Evolutionary conservation across 495 filamentous ascomycete species (phyloP), one percentile per base, ranked within the genome.

Genomic region (Aspergillus cavernicola): DNA sequence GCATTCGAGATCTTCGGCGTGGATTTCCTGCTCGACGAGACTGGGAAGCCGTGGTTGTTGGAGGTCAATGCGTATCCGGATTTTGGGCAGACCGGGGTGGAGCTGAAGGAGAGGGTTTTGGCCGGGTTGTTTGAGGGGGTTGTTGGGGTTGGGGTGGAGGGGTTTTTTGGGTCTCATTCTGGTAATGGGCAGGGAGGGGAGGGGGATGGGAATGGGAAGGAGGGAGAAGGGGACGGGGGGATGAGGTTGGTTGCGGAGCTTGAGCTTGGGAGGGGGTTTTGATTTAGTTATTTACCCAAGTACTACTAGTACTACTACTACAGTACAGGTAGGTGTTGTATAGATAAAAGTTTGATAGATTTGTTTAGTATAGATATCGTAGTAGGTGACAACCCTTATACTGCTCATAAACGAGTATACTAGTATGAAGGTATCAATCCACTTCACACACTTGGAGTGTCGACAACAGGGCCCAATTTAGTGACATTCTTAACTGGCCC

Each of bases 31-130:
- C 84, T 96, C 11, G 89, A 92, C 66, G 78, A 67, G 5, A 40
- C 55, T 4, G 83, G 83, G 0, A 76, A 52, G 3, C 80, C 83
- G 18, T 96, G 80, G 78, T 68, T 97, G 61, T 67, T 98, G 45
- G 93, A 98, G 75, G 80, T 95, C n/a, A 98, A 98, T 71, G 87
- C 92, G 1, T 98, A 92, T 67, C 93, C 93, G 39, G 93, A 98
- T 69, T 97, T 97, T 61, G 81, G 68, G 62, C 92, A 97, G 80
- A 96, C 90, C 11, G 92, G 93, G 2, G 83, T 81, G 10, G 81
- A 85, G 42, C 66, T 89, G 52, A 84, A 74, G 60, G 79, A 72
- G 5, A 53, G 54, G 26, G 67, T 97, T 48, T 84, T 98, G 11
- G 76, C 71, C 4, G 86, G 85, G 24, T 71, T 98, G 50, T 91